Evolutionary conservation across 1,139 yeast genomes (phyloP).

Genomic region (Candida neerlandica): DNA sequence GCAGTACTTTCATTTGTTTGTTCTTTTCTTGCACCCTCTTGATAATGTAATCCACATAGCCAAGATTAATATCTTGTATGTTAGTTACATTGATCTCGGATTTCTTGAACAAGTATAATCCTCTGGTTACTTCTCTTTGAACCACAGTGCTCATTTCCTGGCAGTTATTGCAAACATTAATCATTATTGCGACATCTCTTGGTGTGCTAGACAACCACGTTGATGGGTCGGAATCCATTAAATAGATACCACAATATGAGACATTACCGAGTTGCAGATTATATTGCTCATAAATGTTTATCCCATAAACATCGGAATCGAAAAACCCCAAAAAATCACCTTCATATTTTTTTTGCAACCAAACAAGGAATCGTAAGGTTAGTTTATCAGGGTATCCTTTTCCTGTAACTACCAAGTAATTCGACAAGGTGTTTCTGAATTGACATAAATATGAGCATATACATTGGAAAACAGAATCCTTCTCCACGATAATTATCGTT

Average conservation of each 20-base stretch:
- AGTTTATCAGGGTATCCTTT: conserved; percentile 63
- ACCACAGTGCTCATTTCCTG: conserved; percentile 8
- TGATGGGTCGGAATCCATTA: conserved; percentile 42
- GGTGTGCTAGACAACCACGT: conserved; percentile 31
- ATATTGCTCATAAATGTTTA: conserved; percentile 53
- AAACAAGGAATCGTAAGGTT: conserved; percentile 26
- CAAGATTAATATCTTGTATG: conserved; percentile 4
- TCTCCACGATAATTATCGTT: conserved; percentile 59
- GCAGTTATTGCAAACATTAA: conserved; percentile 23
- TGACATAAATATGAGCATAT: conserved; percentile 26
- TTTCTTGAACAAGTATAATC: conserved; percentile 52
- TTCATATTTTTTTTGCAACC: conserved; percentile 16
- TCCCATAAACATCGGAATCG: conserved; percentile 72
- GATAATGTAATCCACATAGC: conserved; percentile 7
- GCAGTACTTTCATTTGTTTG: neutral
- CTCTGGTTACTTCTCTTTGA: conserved; percentile 53
- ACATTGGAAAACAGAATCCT: conserved; percentile 55
- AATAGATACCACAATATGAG: conserved; percentile 28
- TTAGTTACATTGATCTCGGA: conserved; percentile 55
- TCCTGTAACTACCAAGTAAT: conserved; percentile 52
- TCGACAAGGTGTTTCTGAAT: conserved; percentile 4
- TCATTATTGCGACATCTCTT: conserved; percentile 39
- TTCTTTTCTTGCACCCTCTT: neutral
- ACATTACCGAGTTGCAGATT: conserved; percentile 15
- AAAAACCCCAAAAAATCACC: conserved; percentile 34